Conservation (phyloP, 2,329 filamentous ascomycete species). For the Trichoderma polysporum region DNA sequence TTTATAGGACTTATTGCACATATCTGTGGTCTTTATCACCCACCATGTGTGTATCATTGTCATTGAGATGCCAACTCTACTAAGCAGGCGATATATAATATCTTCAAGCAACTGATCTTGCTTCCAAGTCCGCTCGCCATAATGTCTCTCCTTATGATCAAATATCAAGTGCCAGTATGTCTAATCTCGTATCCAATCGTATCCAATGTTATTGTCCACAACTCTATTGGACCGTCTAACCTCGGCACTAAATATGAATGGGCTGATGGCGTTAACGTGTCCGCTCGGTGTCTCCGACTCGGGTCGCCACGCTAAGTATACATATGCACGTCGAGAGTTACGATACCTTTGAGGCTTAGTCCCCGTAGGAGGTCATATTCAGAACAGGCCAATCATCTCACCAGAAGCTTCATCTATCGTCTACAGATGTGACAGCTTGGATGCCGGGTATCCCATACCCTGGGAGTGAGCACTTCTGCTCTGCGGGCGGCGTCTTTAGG, state of each 20-base stretch:
- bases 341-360: not conserved
- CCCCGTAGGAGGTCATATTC: not conserved
- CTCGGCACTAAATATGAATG: not conserved
- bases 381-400: not conserved
- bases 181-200: not conserved
- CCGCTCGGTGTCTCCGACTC: constrained; percentile 3
- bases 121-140: not conserved
- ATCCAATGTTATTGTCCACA: not conserved
- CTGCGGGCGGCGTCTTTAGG: not conserved
- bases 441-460: not conserved
- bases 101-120: not conserved
- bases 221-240: not conserved
- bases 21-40: not conserved
- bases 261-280: not conserved
- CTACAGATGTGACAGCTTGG: not conserved
- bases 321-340: not conserved
- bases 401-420: not conserved
- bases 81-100: not conserved
- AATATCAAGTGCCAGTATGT: not conserved
- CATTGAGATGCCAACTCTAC: not conserved
- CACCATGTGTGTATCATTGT: not conserved
- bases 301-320: not conserved
- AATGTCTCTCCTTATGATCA: not conserved
- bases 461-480: not conserved
- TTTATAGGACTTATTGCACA: not conserved